These are phyloP conservation scores for Solanum chacoense DNA, from an alignment of 305 asterid species.

Conservation along the genomic window DNA sequence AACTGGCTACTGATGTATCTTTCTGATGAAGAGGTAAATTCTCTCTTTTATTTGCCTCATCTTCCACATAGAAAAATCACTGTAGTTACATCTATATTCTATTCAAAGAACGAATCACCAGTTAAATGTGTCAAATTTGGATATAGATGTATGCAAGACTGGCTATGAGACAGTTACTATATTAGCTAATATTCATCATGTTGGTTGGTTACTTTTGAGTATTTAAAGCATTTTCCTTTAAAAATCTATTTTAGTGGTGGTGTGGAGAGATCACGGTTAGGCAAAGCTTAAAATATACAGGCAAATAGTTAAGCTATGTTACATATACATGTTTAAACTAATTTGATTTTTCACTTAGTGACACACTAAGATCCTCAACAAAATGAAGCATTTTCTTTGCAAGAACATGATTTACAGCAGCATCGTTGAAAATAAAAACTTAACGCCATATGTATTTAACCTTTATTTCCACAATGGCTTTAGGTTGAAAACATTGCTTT, in stretches of 20 bases:
- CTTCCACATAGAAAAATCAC: not conserved
- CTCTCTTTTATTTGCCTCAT: not conserved
- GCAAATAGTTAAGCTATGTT: not conserved
- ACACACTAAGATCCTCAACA: not conserved
- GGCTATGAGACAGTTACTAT: not conserved
- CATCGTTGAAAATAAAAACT: not conserved
- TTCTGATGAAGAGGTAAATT: constrained; percentile 73
- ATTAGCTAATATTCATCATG: not conserved
- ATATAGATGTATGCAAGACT: not conserved
- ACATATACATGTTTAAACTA: not conserved
- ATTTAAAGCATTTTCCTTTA: not conserved
- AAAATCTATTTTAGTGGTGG: not conserved
- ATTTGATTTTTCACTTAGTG: not conserved
- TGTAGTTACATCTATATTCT: not conserved
- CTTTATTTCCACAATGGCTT: not conserved
- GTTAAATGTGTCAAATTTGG: not conserved
- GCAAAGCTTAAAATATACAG: not conserved
- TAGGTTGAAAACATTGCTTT: not conserved
- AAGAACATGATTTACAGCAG: not conserved
- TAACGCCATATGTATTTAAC: not conserved
- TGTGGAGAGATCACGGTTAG: not conserved
- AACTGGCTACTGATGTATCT: constrained; percentile 98
- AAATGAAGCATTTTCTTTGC: not conserved
- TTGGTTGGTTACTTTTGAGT: not conserved
- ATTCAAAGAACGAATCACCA: not conserved